phyloP scores from a whole-genome alignment of 306 rosid species.

The Prunus mongolica region DNA sequence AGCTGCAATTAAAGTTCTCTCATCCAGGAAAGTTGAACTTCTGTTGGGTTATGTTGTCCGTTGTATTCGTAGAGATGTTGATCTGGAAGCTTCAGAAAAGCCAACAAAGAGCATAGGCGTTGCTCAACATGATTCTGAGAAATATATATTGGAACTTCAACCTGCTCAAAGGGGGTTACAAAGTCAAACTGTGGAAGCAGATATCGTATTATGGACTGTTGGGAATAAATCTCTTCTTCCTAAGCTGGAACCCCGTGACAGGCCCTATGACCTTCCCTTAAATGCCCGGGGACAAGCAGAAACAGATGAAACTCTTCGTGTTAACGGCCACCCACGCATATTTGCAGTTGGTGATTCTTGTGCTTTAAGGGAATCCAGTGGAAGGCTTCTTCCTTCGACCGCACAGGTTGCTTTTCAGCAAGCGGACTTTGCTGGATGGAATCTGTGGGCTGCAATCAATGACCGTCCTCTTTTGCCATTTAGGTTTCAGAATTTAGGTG shows the following conservation, averaged over 20 bases:
- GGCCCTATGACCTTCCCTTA: constrained; percentile 62
- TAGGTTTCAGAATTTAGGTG: constrained; percentile 95
- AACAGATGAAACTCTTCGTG: constrained; percentile 97
- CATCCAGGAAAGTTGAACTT: constrained; percentile 81
- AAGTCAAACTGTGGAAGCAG: constrained; percentile 63
- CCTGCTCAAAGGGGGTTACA: constrained; percentile 71
- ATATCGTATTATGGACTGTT: constrained; percentile 89
- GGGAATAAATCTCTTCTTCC: constrained; percentile 87
- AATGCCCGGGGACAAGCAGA: constrained; percentile 89
- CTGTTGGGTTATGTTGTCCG: constrained; percentile 79
- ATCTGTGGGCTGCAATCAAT: constrained; percentile 96
- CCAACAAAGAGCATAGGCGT: constrained; percentile 19
- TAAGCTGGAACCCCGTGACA: constrained; percentile 50
- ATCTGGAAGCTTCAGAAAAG: constrained; percentile 37
- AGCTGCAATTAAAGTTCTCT: constrained; percentile 82
- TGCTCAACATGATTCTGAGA: constrained; percentile 40
- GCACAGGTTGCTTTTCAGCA: constrained; percentile 99
- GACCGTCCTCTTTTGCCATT: constrained; percentile 94
- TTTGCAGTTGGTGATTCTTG: constrained; percentile 96
- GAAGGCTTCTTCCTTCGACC: constrained; percentile 91
- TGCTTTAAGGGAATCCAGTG: constrained; percentile 73
- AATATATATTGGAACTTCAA: constrained; percentile 72
- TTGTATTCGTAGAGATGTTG: constrained; percentile 44
- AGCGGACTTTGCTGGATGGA: constrained; percentile 97
- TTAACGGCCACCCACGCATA: constrained; percentile 95